Evolutionary conservation across 257 asterid species (phyloP), one percentile per base, ranked within the genome.

Genomic region (Misopates orontium): DNA sequence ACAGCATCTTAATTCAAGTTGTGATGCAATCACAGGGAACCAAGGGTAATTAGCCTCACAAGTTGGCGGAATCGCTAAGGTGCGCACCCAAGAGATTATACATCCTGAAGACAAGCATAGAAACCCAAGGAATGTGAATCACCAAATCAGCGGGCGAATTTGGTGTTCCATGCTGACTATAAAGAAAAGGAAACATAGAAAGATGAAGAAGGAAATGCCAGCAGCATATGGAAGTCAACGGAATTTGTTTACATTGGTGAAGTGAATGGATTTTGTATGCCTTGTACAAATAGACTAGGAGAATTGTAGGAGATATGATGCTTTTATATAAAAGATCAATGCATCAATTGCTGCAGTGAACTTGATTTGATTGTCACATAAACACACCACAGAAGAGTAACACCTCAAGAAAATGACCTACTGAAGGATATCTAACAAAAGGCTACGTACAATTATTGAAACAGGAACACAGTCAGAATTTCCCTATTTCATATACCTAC

Each of bases 401-500:
- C 13, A 41, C 28, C 17, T 41, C 42, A 19, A 65, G 56, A 36
- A 66, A 36, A 57, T 16, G 19, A 57, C 53, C 41, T 21, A 51
- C 44, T 65, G 61, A 60, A 39, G 45, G 23, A 18, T 25, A 32
- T 28, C 40, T 53, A 42, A 61, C 13, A 56, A 53, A 41, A 10
- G 28, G 62, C 62, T 50, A 1, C 45, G 20, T 65, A 45, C 39
- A 23, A 19, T 25, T 71, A 13, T 66, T 56, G 40, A 23, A 31
- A 28, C 8, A 41, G 45, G 19, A 25, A 62, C 8, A 48, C 2
- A 20, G 10, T 32, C 50, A 28, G 52, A 54, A 54, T 14, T 2
- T 18, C 71, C 25, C 63, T 53, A 40, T 51, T 28, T 53, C 61
- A 56, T 49, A 51, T 45, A 60, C 73, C 69, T 62, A 32, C 62